Evolutionary conservation across 2,329 filamentous ascomycete species (phyloP).

Genomic region (Claviceps quebecensis): DNA sequence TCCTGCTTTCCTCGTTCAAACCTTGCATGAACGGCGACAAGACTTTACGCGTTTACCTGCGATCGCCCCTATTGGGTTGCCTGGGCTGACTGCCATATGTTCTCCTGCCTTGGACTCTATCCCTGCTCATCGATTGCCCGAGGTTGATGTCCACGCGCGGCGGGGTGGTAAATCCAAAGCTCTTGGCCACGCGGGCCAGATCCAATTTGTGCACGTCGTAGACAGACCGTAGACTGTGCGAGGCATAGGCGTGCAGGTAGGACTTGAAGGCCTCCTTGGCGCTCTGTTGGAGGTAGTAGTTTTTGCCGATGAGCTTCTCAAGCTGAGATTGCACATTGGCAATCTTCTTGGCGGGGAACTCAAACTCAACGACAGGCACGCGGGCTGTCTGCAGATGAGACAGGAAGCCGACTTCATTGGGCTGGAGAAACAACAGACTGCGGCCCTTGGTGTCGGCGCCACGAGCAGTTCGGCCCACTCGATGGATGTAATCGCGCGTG

Average conservation of each 20-base stretch:
- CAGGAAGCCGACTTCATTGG: constrained; percentile 82
- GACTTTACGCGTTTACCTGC: constrained; percentile 1
- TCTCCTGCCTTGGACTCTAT: constrained; percentile 50
- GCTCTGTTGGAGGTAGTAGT: constrained; percentile 92
- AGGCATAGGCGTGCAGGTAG: constrained; percentile 91
- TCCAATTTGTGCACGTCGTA: constrained; percentile 80
- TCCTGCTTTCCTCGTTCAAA: not conserved
- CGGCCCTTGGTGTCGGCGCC: constrained; percentile 72
- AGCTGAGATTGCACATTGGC: constrained; percentile 81
- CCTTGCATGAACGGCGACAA: not conserved
- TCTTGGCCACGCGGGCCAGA: constrained; percentile 69
- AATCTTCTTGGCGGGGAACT: constrained; percentile 86
- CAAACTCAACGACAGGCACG: constrained; percentile 90
- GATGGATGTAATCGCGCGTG: constrained; percentile 83
- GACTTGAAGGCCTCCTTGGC: constrained; percentile 68
- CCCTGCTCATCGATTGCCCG: constrained; percentile 64
- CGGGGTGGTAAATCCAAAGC: constrained; percentile 66
- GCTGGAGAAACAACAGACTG: constrained; percentile 85
- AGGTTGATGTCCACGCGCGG: constrained; percentile 72
- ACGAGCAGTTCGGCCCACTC: constrained; percentile 86
- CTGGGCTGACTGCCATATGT: constrained; percentile 68
- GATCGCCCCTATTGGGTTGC: constrained; percentile 27
- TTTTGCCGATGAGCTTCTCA: constrained; percentile 85
- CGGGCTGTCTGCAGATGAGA: constrained; percentile 80
- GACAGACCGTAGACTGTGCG: constrained; percentile 40